Conservation (phyloP, 352 stramenopile genomes). For the Pelagophyceae sp. region DNA sequence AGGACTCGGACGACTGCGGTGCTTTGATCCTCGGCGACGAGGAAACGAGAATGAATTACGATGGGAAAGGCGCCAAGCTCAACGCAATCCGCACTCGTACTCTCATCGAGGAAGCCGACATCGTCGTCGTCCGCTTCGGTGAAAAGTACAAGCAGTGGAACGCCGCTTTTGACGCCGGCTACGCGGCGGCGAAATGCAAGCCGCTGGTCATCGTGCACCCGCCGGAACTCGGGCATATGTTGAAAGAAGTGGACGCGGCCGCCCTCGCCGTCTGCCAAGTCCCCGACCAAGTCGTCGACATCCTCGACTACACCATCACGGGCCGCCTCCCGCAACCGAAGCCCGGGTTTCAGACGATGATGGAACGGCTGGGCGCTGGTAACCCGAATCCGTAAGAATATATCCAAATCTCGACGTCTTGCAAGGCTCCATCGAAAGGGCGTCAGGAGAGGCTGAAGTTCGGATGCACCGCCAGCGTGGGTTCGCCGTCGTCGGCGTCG, state of each 20-base stretch:
- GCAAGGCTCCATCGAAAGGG: too few relatives aligned
- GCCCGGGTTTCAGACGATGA: too few relatives aligned
- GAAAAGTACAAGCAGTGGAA: conserved; percentile 57
- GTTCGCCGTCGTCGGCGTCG: neutral
- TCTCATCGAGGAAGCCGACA: conserved; percentile 48
- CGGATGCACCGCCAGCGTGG: conserved; percentile 9
- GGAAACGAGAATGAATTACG: conserved; percentile 51
- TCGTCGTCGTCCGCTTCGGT: conserved; percentile 56
- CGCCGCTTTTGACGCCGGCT: conserved; percentile 51
- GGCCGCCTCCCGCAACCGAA: too few relatives aligned
- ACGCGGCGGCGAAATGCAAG: conserved; percentile 48
- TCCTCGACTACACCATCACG: conserved; percentile 53
- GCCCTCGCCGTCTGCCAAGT: conserved; percentile 48
- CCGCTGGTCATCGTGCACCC: conserved; percentile 54
- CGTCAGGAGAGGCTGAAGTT: neutral
- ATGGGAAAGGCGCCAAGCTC: conserved; percentile 50
- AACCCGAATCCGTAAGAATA: too few relatives aligned
- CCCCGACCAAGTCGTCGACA: conserved; percentile 50
- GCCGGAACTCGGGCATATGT: conserved; percentile 51
- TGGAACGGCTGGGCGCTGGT: too few relatives aligned
- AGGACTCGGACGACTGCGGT: conserved; percentile 56
- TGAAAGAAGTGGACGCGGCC: conserved; percentile 57
- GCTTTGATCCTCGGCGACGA: conserved; percentile 57
- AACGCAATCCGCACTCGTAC: conserved; percentile 52
- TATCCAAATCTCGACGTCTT: too few relatives aligned